Evolutionary conservation across 164 flowering plant genomes (phyloP), one percentile per base, ranked within the genome.

Genomic region (Kalanchoe fedtschenkoi): DNA sequence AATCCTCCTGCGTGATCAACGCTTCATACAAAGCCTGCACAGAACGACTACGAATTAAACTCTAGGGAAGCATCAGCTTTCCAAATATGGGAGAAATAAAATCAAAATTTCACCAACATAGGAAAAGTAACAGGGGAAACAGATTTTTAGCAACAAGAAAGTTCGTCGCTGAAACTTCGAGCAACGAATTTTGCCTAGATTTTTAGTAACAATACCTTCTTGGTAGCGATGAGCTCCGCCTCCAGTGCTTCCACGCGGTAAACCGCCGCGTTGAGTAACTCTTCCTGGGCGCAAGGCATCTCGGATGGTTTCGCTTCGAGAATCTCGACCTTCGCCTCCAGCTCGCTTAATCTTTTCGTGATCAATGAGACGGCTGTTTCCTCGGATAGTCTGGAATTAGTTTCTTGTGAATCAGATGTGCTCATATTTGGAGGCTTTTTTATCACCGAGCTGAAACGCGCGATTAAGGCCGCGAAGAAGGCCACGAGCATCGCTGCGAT

Each of bases 241-340:
- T 87, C 91, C 55, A 89, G 65, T 30, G 71, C 58, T 19, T 71
- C 68, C 13, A 81, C 80, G 10, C 85, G 85, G 60, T 60, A 70
- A 28, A 85, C 24, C 34, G 88, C 87, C 62, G 74, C 74, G 62
- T 76, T 79, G 5, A 89, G 71, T 74, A 78, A 70, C 66, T 81
- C 84, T 71, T 83, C 91, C 67, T 83, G 80, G 42, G 85, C 96
- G 3, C 75, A 69, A 13, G 89, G 81, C 84, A 82, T 74, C 26
- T 21, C 14, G 21, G 53, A 21, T 46, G 53, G 53, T 19, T 46
- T 46, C 21, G 53, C 5, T 19, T 46, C 26, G 2, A 46, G 53
- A 6, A 5, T 46, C 53, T 46, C 53, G 5, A 46, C 53, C 15
- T 46, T 46, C 28, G 19, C 53, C 53, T 46, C 26, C 53, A 46